Conservation (phyloP, 345 rosid genomes). For the Cochlearia excelsa region DNA sequence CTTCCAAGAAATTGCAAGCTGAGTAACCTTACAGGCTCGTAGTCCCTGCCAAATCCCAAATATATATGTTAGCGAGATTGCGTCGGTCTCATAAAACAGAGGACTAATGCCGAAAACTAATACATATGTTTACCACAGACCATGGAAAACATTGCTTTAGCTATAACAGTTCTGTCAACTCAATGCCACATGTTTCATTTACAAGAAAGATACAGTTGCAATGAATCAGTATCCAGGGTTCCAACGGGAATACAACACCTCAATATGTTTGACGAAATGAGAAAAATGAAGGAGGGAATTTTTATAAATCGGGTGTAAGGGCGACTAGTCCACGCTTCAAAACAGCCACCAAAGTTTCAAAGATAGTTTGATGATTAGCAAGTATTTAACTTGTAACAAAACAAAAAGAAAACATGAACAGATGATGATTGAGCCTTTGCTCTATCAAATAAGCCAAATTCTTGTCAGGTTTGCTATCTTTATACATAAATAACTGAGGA, state of each 20-base stretch:
- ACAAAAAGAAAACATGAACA: constrained; percentile 16
- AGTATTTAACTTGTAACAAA: not conserved
- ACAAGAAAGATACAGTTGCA: constrained; percentile 14
- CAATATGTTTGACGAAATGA: constrained; percentile 2
- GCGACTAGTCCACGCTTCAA: constrained; percentile 4
- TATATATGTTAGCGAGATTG: constrained; percentile 10
- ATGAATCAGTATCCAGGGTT: constrained; percentile 12
- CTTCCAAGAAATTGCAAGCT: constrained; percentile 91
- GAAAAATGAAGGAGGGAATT: not conserved
- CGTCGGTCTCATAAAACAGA: constrained; percentile 10
- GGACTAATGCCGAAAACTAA: constrained; percentile 10
- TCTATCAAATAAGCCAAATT: constrained; percentile 18
- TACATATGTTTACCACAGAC: constrained; percentile 2
- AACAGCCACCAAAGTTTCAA: constrained; percentile 20
- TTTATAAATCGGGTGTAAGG: constrained; percentile 7
- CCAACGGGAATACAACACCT: constrained; percentile 14
- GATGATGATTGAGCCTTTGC: constrained; percentile 16
- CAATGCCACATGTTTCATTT: constrained; percentile 13
- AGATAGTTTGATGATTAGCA: not conserved
- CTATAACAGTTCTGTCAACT: constrained; percentile 13
- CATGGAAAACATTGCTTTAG: constrained; percentile 22
- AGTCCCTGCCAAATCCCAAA: constrained; percentile 52
- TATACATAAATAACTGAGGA: constrained; percentile 15
- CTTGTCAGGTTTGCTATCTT: constrained; percentile 12
- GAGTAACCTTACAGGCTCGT: constrained; percentile 87